These are phyloP conservation scores for Coemansia sp. DNA, from an alignment of 192 early-diverging fungal genomes.

Conservation along the genomic window DNA sequence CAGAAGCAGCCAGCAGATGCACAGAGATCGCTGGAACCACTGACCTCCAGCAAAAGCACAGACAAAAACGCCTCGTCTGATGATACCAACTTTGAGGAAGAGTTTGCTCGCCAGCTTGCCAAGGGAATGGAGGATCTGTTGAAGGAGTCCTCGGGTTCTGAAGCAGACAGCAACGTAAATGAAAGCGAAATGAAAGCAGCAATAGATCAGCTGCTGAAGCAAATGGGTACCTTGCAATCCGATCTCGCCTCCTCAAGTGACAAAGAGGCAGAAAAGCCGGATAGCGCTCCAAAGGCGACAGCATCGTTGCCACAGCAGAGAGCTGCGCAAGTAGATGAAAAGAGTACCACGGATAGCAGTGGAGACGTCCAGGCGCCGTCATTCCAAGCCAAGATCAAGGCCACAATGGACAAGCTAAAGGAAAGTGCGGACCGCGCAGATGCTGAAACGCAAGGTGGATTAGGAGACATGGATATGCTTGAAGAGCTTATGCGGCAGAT, in stretches of 20 bases:
- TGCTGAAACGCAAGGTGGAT: slow-evolving; percentile 58
- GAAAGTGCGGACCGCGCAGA: slow-evolving; percentile 83
- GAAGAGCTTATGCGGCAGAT: slow-evolving; percentile 85
- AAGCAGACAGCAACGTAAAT: slow-evolving; percentile 10
- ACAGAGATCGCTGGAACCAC: not conserved
- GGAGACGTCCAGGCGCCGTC: slow-evolving; percentile 26
- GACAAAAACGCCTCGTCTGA: slow-evolving; percentile 18
- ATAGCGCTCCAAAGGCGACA: not conserved
- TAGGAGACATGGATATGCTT: slow-evolving; percentile 74
- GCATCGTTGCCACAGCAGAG: not conserved
- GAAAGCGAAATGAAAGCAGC: slow-evolving; percentile 65
- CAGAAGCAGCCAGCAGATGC: not conserved
- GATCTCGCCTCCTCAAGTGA: slow-evolving; percentile 36
- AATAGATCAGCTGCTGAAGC: slow-evolving; percentile 75
- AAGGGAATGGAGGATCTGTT: slow-evolving; percentile 77
- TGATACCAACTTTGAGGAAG: slow-evolving; percentile 59
- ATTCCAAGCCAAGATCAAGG: slow-evolving; percentile 88
- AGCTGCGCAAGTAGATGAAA: not conserved
- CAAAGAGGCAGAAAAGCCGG: not conserved
- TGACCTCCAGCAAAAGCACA: not conserved
- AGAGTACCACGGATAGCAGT: not conserved
- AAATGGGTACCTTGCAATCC: slow-evolving; percentile 57
- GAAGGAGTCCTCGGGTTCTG: slow-evolving; percentile 32
- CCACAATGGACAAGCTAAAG: slow-evolving; percentile 89
- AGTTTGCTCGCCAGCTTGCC: slow-evolving; percentile 73